These are phyloP conservation scores for Eruca vesicaria DNA, from an alignment of 441 rosid species.

Conservation along the genomic window DNA sequence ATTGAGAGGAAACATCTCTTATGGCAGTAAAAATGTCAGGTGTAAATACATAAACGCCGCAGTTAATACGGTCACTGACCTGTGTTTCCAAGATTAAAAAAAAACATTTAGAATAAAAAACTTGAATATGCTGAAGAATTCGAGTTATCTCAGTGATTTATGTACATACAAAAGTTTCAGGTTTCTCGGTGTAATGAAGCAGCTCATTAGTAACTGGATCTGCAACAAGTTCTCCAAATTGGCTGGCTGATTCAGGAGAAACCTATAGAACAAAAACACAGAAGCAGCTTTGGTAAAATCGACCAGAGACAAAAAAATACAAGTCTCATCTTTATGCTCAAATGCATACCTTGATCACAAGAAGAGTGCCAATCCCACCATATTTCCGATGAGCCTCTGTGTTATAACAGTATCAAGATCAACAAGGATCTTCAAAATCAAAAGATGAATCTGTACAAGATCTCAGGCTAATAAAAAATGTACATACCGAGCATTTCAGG, in stretches of 20 bases:
- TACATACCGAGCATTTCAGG: constrained; percentile 60
- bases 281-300: neutral
- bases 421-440: neutral
- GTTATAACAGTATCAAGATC: neutral
- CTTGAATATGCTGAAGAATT: neutral
- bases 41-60: constrained; percentile 72
- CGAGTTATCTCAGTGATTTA: constrained; percentile 10
- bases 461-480: neutral
- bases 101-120: neutral
- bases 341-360: constrained; percentile 57
- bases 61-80: constrained; percentile 76
- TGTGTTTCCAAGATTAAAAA: constrained; percentile 28
- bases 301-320: neutral
- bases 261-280: constrained; percentile 39
- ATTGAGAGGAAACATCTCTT: constrained; percentile 52
- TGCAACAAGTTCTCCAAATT: constrained; percentile 71
- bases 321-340: neutral
- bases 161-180: constrained; percentile 62
- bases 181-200: constrained; percentile 78
- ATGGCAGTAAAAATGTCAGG: constrained; percentile 62
- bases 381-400: constrained; percentile 58
- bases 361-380: constrained; percentile 62
- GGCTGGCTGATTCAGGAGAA: constrained; percentile 67
- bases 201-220: constrained; percentile 68
- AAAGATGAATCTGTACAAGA: neutral